Percentiles rank a stretch among this genome's conserved stretches.
Evolutionary conservation across 345 rosid species (phyloP).

Genomic region (Lepidium sativum): DNA sequence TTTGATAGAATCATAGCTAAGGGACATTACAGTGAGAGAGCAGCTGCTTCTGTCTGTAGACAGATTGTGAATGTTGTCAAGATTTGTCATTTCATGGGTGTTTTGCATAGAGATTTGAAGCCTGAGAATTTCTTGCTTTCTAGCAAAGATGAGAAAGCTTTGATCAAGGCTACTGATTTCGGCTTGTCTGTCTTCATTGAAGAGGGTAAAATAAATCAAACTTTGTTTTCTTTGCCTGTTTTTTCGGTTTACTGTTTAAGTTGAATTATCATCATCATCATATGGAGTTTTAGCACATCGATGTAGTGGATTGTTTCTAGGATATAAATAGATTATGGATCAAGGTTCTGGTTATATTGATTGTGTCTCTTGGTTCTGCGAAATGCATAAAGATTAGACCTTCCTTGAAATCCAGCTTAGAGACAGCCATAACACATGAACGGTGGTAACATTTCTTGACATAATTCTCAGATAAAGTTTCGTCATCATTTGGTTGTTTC

Average conservation of each 20-base stretch:
- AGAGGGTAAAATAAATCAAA: constrained; percentile 20
- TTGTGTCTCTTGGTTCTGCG: not conserved
- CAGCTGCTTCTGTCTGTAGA: constrained; percentile 29
- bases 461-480: not conserved
- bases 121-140: constrained; percentile 45
- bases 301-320: constrained; percentile 7
- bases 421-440: not conserved
- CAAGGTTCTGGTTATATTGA: not conserved
- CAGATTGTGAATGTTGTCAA: constrained; percentile 32
- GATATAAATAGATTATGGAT: not conserved
- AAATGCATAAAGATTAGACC: not conserved
- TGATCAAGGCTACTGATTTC: constrained; percentile 32
- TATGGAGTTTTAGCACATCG: not conserved
- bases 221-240: not conserved
- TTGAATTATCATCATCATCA: not conserved
- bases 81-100: constrained; percentile 64
- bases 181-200: constrained; percentile 35
- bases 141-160: constrained; percentile 33
- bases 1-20: constrained; percentile 32
- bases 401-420: not conserved
- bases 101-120: constrained; percentile 90
- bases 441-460: not conserved
- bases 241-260: not conserved
- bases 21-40: constrained; percentile 32
- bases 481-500: constrained; percentile 13